Evolutionary conservation across 192 early-diverging fungal genomes (phyloP).

Genomic region (Umbelopsis isabellina): DNA sequence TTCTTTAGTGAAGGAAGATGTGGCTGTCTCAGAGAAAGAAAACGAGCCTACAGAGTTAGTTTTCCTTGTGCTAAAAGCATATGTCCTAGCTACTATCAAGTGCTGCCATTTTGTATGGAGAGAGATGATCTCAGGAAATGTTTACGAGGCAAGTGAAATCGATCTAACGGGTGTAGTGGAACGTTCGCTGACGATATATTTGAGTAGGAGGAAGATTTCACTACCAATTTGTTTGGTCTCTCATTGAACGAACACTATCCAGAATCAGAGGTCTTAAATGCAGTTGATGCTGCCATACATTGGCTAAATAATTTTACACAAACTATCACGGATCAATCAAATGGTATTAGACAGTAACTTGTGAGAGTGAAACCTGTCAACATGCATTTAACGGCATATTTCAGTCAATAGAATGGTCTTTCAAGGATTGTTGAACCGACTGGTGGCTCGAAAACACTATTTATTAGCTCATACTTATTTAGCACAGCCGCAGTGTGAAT

Average conservation of each 20-base stretch:
- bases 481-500: slow-evolving; percentile 44
- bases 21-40: neutral
- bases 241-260: slow-evolving; percentile 50
- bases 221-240: slow-evolving; percentile 56
- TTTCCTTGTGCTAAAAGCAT: slow-evolving; percentile 46
- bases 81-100: slow-evolving; percentile 52
- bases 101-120: slow-evolving; percentile 54
- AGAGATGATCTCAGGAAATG: slow-evolving; percentile 60
- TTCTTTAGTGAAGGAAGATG: slow-evolving; percentile 36
- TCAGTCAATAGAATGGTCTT: slow-evolving; percentile 4
- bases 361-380: neutral
- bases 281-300: slow-evolving; percentile 38
- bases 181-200: slow-evolving; percentile 6
- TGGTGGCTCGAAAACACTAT: slow-evolving; percentile 42
- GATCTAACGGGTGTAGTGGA: neutral
- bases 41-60: slow-evolving; percentile 40
- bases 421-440: slow-evolving; percentile 27
- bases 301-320: slow-evolving; percentile 25
- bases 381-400: neutral
- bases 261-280: slow-evolving; percentile 32
- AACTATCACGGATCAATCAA: neutral
- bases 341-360: neutral
- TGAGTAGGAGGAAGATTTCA: slow-evolving; percentile 62
- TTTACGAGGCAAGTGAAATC: slow-evolving; percentile 48
- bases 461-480: slow-evolving; percentile 49